Percentiles rank a stretch among this genome's conserved stretches.
Conservation (phyloP, 2,329 filamentous ascomycete genomes). For the Phaeosphaeria sp. region DNA sequence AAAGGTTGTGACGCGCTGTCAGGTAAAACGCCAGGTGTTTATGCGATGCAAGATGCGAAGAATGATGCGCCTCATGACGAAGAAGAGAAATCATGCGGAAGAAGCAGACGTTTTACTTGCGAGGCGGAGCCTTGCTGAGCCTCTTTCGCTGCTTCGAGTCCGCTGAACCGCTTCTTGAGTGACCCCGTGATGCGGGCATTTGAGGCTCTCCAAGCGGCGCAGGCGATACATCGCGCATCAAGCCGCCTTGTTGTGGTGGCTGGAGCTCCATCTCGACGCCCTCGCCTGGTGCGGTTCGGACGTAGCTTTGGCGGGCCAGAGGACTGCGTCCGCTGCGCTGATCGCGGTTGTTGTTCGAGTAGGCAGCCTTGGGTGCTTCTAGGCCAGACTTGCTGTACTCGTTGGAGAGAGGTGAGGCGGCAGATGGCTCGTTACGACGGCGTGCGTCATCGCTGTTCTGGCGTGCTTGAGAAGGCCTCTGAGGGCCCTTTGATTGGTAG, state of each 20-base stretch:
- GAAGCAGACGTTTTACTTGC: constrained; percentile 20
- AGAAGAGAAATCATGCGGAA: background rate
- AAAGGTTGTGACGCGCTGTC: background rate
- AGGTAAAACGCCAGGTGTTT: background rate
- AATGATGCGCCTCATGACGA: background rate
- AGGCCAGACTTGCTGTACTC: constrained; percentile 32
- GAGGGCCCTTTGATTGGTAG: constrained; percentile 37
- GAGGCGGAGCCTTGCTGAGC: constrained; percentile 42
- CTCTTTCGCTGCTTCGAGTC: constrained; percentile 47
- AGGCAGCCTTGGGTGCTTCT: constrained; percentile 40
- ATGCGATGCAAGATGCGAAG: background rate
- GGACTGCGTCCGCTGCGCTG: constrained; percentile 52
- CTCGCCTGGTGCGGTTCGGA: constrained; percentile 41
- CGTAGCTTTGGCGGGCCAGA: constrained; percentile 54
- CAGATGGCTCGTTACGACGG: constrained; percentile 12
- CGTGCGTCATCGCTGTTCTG: constrained; percentile 28
- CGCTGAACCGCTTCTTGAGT: constrained; percentile 38
- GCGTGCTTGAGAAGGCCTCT: constrained; percentile 32
- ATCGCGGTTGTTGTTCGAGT: constrained; percentile 28
- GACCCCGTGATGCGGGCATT: constrained; percentile 17
- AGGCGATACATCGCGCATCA: constrained; percentile 45
- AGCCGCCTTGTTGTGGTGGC: constrained; percentile 40
- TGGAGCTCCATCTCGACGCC: constrained; percentile 45
- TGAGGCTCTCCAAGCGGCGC: constrained; percentile 34
- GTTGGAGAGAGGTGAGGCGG: constrained; percentile 41